Evolutionary conservation across 2,329 filamentous ascomycete genomes (phyloP).

Genomic region (Aspergillus neotritici): DNA sequence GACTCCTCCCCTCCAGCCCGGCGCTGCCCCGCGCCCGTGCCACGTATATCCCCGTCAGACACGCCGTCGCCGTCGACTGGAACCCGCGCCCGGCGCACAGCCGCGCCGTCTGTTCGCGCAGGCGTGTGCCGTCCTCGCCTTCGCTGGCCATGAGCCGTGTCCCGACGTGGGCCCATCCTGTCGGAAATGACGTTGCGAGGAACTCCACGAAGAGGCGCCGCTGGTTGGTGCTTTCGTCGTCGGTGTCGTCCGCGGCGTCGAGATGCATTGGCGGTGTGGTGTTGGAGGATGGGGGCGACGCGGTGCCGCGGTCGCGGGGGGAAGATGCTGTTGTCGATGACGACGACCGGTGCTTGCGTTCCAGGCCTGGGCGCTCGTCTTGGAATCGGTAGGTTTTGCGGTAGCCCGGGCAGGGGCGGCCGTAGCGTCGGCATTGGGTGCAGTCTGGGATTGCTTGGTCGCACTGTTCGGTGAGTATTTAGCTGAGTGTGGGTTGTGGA

Average conservation of each 20-base stretch:
- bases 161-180: too few species aligned
- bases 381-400: constrained; percentile 32
- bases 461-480: constrained; percentile 28
- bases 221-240: too few species aligned
- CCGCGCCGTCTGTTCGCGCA: too few species aligned
- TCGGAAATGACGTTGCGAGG: too few species aligned
- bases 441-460: constrained; percentile 41
- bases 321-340: constrained; percentile 1
- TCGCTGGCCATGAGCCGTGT: too few species aligned
- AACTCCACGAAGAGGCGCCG: too few species aligned
- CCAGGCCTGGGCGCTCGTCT: constrained; percentile 33
- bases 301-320: not conserved
- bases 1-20: constrained; percentile 18
- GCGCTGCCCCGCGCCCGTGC: constrained; percentile 21
- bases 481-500: not conserved
- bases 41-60: constrained; percentile 23
- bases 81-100: constrained; percentile 3
- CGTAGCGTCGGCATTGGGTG: constrained; percentile 34
- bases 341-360: constrained; percentile 22
- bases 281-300: not conserved
- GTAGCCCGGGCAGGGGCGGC: constrained; percentile 34
- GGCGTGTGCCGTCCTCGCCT: too few species aligned
- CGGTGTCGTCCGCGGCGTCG: too few species aligned
- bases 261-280: constrained; percentile 4
- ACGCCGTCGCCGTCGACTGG: constrained; percentile 23